Conservation (phyloP, 306 rosid genomes). For the Mimosa bimucronata region DNA sequence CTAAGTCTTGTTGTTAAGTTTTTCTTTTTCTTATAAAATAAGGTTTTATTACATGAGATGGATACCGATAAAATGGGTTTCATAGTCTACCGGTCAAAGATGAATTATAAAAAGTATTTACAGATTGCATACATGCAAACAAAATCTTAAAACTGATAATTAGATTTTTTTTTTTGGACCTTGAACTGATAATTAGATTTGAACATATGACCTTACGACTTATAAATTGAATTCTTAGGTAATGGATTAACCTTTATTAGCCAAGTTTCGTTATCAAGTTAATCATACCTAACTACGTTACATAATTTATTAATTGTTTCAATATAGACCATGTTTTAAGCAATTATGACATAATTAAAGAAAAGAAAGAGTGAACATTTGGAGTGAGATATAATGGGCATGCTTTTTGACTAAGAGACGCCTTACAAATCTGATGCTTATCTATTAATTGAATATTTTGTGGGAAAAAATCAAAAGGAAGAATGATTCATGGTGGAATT, state of each 20-base stretch:
- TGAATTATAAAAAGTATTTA: too few relatives aligned
- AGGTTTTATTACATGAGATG: too few relatives aligned
- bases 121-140: too few relatives aligned
- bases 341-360: neutral
- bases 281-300: neutral
- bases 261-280: neutral
- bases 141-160: too few relatives aligned
- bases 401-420: conserved; percentile 34
- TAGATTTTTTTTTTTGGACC: too few relatives aligned
- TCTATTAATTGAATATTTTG: conserved; percentile 17
- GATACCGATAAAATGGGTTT: too few relatives aligned
- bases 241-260: neutral
- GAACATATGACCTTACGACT: too few relatives aligned
- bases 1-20: neutral
- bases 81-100: too few relatives aligned
- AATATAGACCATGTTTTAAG: neutral
- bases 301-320: neutral
- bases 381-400: neutral
- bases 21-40: too few relatives aligned
- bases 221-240: too few relatives aligned
- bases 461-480: neutral
- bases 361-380: neutral
- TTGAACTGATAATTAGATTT: too few relatives aligned
- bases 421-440: conserved; percentile 26
- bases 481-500: conserved; percentile 19